Conservation (phyloP, 2,329 filamentous ascomycete species). For the Periconia macrospinosa region DNA sequence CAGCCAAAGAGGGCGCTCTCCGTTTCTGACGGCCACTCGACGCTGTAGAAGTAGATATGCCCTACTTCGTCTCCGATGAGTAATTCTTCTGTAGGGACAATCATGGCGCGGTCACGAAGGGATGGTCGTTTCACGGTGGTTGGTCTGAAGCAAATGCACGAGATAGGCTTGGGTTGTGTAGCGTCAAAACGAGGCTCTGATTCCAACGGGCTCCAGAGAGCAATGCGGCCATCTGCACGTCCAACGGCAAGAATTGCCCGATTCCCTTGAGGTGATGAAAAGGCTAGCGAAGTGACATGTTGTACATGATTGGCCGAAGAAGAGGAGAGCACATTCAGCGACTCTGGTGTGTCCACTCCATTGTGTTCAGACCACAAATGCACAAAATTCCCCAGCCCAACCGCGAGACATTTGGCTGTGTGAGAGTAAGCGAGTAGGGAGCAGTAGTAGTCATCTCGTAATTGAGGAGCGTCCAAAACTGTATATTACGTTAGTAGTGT, state of each 20-base stretch:
- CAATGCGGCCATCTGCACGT: conserved; percentile 73
- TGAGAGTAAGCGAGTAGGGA: conserved; percentile 84
- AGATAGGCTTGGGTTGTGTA: conserved; percentile 70
- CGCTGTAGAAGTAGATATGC: conserved; percentile 80
- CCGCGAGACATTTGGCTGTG: conserved; percentile 74
- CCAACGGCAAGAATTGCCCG: conserved; percentile 85
- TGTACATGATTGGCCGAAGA: conserved; percentile 21
- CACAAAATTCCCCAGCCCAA: conserved; percentile 76
- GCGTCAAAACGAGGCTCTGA: conserved; percentile 72
- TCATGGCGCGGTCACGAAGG: conserved; percentile 50
- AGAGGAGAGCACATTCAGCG: conserved; percentile 54
- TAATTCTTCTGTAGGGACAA: conserved; percentile 76
- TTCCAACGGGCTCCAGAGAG: conserved; percentile 77
- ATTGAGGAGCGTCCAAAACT: conserved; percentile 82
- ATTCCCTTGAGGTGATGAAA: conserved; percentile 76
- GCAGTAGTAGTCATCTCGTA: conserved; percentile 97
- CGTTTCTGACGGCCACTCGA: conserved; percentile 73
- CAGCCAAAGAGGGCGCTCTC: conserved; percentile 70
- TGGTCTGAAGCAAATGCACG: conserved; percentile 82
- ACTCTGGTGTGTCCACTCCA: conserved; percentile 64
- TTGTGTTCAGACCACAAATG: conserved; percentile 85
- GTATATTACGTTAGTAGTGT: conserved; percentile 48
- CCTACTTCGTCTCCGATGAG: conserved; percentile 84
- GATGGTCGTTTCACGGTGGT: conserved; percentile 56
- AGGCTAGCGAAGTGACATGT: conserved; percentile 81